Base-by-base conservation (phyloP, 345 rosid species). In the Hypericum perforatum region DNA sequence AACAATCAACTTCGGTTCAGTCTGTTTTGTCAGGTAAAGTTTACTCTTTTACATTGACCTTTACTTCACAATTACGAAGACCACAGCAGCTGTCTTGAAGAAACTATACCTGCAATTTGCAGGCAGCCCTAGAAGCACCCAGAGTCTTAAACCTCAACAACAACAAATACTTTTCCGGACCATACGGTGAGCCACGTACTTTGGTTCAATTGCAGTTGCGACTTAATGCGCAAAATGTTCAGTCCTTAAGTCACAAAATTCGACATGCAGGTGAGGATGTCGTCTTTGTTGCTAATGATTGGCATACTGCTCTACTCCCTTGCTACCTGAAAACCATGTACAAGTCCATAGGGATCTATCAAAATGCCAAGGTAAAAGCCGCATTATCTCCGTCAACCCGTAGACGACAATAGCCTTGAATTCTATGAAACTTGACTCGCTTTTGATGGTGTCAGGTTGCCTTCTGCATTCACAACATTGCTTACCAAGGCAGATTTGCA, bases 121-220 rank as follows among this genome's bases (percentile, higher is more conserved):
- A 90, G 95, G 98, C 95, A 63, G 96, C 98, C 66, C 78, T 92
- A 9, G 90, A 81, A 73, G 98, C 89, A 55, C 95, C 96, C 2
- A 77, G 71, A 52, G 77, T 92, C 72, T 75, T 92, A 58, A 85
- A 82, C 50, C 68, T 87, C 53, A 76, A 61, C 66, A 78, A 66
- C 65, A 75, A 60, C 64, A 51, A 70, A 41, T 41, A 73, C 54
- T 83, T 85, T 77, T 83, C 95, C 10, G 95, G 98, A 63, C 86
- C 98, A 56, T 88, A 92, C 60, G 95, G 98, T 85, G 32, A 1
- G 32, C 32, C 32, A 22, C 56, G 43, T 75, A 37, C 48, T 16
- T 39, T 38, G 43, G 39, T 48, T 51, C 55, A n/a, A 49, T 7
- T 58, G 48, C 50, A 10, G n/a, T 15, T 44, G 8, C 52, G 39